Percentiles rank a stretch among this genome's conserved stretches.
Evolutionary conservation across 768 basidiomycete species (phyloP).

Genomic region (Suillus plorans): DNA sequence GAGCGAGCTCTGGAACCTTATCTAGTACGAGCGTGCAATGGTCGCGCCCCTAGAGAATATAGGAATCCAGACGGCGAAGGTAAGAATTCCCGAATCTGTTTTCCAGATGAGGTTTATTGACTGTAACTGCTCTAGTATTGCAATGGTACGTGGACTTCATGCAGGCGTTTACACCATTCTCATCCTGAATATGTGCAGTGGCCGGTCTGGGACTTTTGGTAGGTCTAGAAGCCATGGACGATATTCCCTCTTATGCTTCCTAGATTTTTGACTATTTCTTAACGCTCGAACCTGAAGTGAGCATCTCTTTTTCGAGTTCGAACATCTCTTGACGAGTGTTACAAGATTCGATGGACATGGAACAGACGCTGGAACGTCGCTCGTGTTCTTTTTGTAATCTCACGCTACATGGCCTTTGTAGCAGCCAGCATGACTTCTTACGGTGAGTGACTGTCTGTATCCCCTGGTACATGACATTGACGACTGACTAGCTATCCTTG

Average conservation of each 20-base stretch:
- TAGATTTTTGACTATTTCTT: constrained; percentile 4
- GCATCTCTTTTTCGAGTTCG: too few relatives aligned
- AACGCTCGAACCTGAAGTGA: neutral
- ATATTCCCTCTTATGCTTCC: neutral
- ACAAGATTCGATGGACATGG: constrained; percentile 7
- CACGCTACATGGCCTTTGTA: constrained; percentile 7
- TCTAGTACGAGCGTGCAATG: neutral
- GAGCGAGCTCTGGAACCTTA: neutral
- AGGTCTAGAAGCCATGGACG: neutral
- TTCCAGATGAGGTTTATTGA: neutral
- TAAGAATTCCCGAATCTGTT: neutral
- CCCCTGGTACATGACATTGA: neutral
- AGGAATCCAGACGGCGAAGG: neutral
- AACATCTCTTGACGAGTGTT: neutral
- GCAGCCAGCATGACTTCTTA: constrained; percentile 9
- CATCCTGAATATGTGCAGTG: neutral
- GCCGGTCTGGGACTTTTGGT: constrained; percentile 1
- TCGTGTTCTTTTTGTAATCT: constrained; percentile 4
- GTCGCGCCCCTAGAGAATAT: neutral
- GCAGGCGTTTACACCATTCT: neutral
- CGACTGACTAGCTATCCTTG: neutral
- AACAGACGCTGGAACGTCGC: constrained; percentile 1
- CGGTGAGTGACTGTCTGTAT: neutral
- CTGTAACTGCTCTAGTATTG: neutral
- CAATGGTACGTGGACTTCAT: neutral